Evolutionary conservation across 306 rosid species (phyloP).

Genomic region (Rosa persica): DNA sequence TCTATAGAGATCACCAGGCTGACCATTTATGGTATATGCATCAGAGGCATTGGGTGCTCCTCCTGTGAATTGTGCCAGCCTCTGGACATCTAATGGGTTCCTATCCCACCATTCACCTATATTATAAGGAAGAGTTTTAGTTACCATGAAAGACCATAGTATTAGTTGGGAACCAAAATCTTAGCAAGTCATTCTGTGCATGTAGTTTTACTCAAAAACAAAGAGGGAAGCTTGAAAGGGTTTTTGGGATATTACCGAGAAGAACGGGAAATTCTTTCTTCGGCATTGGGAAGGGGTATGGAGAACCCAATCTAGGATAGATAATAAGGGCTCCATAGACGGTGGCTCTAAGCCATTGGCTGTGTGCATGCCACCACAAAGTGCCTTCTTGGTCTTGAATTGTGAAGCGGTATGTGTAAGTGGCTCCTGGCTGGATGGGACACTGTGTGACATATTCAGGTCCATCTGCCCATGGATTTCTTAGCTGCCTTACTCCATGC

Average conservation of each 20-base stretch:
- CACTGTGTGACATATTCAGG: slow-evolving; percentile 86
- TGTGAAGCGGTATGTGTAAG: slow-evolving; percentile 84
- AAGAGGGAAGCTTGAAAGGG: background rate
- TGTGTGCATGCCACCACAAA: slow-evolving; percentile 98
- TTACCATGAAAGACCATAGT: background rate
- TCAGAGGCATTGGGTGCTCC: slow-evolving; percentile 74
- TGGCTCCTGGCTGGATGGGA: slow-evolving; percentile 83
- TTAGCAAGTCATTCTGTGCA: background rate
- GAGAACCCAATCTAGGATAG: slow-evolving; percentile 64
- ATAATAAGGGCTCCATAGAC: slow-evolving; percentile 86
- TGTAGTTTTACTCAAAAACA: background rate
- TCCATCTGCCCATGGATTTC: slow-evolving; percentile 98
- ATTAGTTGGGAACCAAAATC: background rate
- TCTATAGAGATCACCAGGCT: slow-evolving; percentile 83
- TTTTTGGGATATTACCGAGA: slow-evolving; percentile 53
- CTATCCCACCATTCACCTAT: slow-evolving; percentile 92
- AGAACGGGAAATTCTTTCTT: slow-evolving; percentile 60
- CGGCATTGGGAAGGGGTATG: slow-evolving; percentile 78
- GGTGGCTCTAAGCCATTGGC: slow-evolving; percentile 81
- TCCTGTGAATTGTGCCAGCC: slow-evolving; percentile 71
- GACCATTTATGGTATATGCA: slow-evolving; percentile 84
- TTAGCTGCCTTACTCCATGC: slow-evolving; percentile 84
- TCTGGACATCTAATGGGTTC: slow-evolving; percentile 60
- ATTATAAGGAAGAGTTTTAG: slow-evolving; percentile 7
- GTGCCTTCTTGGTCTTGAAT: slow-evolving; percentile 86